Evolutionary conservation across 257 asterid genomes (phyloP).

Genomic region (Cruciata laevipes): DNA sequence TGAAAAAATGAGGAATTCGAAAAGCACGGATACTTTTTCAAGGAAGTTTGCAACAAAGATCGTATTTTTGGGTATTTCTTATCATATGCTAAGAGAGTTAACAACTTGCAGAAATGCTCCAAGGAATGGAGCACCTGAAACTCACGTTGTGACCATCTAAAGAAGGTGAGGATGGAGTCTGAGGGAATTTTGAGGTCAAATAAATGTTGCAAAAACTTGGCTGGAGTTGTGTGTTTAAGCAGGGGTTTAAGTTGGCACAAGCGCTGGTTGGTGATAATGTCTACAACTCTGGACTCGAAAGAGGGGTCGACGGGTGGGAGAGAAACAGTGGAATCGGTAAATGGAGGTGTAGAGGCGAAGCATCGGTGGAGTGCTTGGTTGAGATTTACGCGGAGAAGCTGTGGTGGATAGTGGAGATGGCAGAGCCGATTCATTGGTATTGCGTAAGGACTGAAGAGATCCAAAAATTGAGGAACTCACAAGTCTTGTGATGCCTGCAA

Average conservation of each 20-base stretch:
- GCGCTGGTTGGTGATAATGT: conserved; percentile 44
- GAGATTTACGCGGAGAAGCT: neutral
- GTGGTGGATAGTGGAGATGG: neutral
- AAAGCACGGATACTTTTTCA: conserved; percentile 26
- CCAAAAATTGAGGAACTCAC: no score
- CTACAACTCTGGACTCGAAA: conserved; percentile 26
- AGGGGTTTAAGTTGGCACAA: conserved; percentile 51
- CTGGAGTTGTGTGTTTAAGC: conserved; percentile 35
- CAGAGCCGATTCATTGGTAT: conserved; percentile 6
- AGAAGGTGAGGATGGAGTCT: conserved; percentile 40
- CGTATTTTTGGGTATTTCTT: conserved; percentile 55
- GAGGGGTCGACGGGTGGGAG: conserved; percentile 12
- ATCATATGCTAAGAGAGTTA: conserved; percentile 44
- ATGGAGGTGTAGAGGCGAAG: no score
- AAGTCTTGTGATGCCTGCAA: no score
- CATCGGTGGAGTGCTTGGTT: no score
- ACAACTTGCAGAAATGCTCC: conserved; percentile 37
- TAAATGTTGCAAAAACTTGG: conserved; percentile 38
- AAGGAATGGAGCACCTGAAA: conserved; percentile 35
- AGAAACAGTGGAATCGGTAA: no score
- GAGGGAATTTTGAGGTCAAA: conserved; percentile 31
- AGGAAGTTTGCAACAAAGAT: conserved; percentile 48
- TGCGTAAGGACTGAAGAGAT: no score
- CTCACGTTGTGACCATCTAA: conserved; percentile 53
- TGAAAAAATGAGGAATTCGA: conserved; percentile 44